A percentile compares a stretch with the other conserved stretches of the same genome.
phyloP scores from a whole-genome alignment of 2,329 filamentous ascomycete species.

The Aspergillus sp. region DNA sequence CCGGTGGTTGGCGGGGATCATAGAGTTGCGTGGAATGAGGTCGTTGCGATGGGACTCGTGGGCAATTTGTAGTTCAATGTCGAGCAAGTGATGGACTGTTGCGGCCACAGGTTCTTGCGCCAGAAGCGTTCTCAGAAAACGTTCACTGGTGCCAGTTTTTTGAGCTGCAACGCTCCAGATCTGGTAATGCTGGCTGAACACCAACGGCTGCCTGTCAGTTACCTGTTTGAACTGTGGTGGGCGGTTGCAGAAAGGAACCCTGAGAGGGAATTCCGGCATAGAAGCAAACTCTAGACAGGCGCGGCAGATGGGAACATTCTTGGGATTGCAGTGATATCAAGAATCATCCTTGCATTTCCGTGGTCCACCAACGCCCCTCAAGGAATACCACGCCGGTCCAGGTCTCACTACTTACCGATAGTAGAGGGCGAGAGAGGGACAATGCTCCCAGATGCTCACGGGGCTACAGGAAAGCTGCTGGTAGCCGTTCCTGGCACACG shows the following conservation, averaged over 20 bases:
- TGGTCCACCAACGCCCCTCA: background rate
- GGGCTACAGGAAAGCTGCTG: conserved; percentile 11
- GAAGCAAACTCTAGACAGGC: background rate
- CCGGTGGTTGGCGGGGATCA: background rate
- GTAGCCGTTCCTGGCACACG: conserved; percentile 13
- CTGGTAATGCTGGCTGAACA: conserved; percentile 6
- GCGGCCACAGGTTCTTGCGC: background rate
- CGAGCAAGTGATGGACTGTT: background rate
- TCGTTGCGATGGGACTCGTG: background rate
- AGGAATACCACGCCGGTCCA: background rate
- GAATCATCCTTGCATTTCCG: background rate
- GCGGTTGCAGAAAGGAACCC: conserved; percentile 2
- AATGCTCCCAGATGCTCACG: conserved; percentile 6
- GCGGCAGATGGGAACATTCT: background rate
- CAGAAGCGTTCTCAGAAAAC: background rate
- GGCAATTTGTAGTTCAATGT: conserved; percentile 5
- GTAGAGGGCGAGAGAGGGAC: background rate
- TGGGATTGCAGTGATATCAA: background rate
- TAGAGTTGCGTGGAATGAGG: background rate
- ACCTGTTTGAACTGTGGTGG: conserved; percentile 3
- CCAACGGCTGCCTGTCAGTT: conserved; percentile 9
- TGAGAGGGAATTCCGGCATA: background rate
- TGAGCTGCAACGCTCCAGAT: conserved; percentile 11
- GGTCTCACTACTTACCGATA: background rate
- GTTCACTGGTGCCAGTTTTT: background rate